These are phyloP conservation scores for Paragyromitra xinjiangensis DNA, from an alignment of 495 filamentous ascomycete species.

Conservation along the genomic window DNA sequence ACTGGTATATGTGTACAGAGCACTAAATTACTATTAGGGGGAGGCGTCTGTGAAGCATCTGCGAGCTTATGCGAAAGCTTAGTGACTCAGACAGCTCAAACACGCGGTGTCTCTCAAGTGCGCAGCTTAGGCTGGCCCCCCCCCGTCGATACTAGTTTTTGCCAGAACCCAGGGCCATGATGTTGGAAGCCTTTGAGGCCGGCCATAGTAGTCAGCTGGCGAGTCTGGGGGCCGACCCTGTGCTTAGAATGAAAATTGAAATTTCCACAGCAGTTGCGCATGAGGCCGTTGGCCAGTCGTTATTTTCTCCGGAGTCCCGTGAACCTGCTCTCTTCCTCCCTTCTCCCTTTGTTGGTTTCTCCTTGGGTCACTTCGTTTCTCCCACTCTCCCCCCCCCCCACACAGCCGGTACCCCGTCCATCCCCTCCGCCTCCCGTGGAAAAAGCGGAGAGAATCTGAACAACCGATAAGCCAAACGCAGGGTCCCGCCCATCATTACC, in stretches of 20 bases:
- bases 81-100: conserved; percentile 32
- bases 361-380: conserved; percentile 5
- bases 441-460: conserved; percentile 21
- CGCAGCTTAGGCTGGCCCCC: neutral
- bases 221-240: neutral
- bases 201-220: conserved; percentile 36
- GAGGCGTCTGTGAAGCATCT: neutral
- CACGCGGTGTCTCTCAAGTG: conserved; percentile 8
- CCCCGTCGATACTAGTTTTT: neutral
- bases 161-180: conserved; percentile 17
- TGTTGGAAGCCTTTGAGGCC: neutral
- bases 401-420: neutral
- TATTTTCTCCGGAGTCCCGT: conserved; percentile 5
- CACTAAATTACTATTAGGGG: neutral
- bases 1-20: conserved; percentile 27
- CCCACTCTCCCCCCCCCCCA: neutral
- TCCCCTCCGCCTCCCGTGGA: conserved; percentile 21
- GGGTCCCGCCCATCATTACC: conserved; percentile 21
- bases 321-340: conserved; percentile 6
- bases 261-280: conserved; percentile 1
- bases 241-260: neutral
- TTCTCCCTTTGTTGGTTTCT: neutral
- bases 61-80: conserved; percentile 12
- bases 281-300: conserved; percentile 4
- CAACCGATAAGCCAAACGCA: conserved; percentile 45